Conservation (phyloP, 2,329 filamentous ascomycete genomes). For the Lasiodiplodia sp. region DNA sequence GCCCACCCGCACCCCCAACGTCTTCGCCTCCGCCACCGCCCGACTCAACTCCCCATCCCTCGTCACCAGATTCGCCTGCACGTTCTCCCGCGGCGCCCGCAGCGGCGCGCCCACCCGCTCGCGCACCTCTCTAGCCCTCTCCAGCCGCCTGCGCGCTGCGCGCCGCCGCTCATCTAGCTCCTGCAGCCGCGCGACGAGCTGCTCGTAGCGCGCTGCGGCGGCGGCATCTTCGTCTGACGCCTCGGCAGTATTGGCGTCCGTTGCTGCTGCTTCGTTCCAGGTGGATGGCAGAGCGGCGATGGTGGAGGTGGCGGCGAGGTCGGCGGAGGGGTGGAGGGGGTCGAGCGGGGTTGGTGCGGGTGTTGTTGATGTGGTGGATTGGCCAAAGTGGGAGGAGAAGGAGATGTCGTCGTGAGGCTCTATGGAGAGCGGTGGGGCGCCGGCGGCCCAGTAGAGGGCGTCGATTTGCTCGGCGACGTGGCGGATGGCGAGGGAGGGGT, state of each 20-base stretch:
- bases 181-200: conserved; percentile 55
- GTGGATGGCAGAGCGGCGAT: conserved; percentile 43
- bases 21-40: conserved; percentile 71
- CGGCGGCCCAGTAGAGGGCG: conserved; percentile 63
- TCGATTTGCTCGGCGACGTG: conserved; percentile 78
- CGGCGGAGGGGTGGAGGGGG: background rate
- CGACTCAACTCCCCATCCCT: conserved; percentile 69
- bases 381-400: background rate
- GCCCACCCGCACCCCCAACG: conserved; percentile 56
- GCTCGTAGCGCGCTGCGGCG: conserved; percentile 41
- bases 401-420: background rate
- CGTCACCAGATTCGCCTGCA: conserved; percentile 72
- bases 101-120: conserved; percentile 58
- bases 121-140: conserved; percentile 58
- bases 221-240: conserved; percentile 29
- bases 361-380: background rate
- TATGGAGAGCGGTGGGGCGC: conserved; percentile 14
- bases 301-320: conserved; percentile 30
- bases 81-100: conserved; percentile 49
- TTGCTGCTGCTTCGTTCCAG: conserved; percentile 36
- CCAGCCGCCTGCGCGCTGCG: conserved; percentile 54
- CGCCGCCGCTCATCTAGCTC: conserved; percentile 59
- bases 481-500: conserved; percentile 71
- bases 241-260: conserved; percentile 13
- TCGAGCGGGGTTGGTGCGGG: background rate